Evolutionary conservation across 352 stramenopile species (phyloP), one percentile per base, ranked within the genome.

Genomic region (Globisporangium rhizosaccharum): DNA sequence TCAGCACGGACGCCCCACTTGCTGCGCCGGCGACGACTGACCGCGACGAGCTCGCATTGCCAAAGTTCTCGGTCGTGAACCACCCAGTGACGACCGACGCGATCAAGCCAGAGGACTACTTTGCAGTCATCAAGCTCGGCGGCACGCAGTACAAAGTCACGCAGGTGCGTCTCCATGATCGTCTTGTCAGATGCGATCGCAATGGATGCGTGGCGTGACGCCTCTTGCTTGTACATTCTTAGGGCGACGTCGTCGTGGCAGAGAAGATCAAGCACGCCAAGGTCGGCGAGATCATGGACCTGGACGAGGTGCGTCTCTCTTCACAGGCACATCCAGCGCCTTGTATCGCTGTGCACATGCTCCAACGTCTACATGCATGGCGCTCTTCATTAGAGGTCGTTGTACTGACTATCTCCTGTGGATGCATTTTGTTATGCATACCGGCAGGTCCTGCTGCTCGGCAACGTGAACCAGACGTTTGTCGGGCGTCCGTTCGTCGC

Each of bases 141-240:
- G 82, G 80, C 23, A 94, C 82, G 52, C 85, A 94, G 69, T 94
- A 92, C 73, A 94, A 94, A 70, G 82, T 94, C 58, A 85, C 82
- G 30, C 72, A 92, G 73, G 77, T 86, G 42, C 33, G 51, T 50
- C 20, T 20, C 7, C 37, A 37, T 0, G 45, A 45, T 17, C 7
- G 5, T 15, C 18, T 7, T 28, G 6, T 6, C 20, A 8, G 3
- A 49, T 51, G 26, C 37, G 23, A 53, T 56, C 26, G 28, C 28
- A 33, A 3, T 33, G 28, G 28, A 33, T 6, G 28, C 2, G 28
- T 33, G 28, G 28, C 28, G 28, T 39, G 7, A 39, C 33, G 33
- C 33, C 33, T 10, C 33, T 39, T 39, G 7, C 2, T 10, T 39
- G 33, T 59, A n/a, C 51, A 51, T 15, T 56, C 6, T 36, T 39